These are phyloP conservation scores for Escovopsis sp. DNA, from an alignment of 2,329 filamentous ascomycete species.

Conservation along the genomic window DNA sequence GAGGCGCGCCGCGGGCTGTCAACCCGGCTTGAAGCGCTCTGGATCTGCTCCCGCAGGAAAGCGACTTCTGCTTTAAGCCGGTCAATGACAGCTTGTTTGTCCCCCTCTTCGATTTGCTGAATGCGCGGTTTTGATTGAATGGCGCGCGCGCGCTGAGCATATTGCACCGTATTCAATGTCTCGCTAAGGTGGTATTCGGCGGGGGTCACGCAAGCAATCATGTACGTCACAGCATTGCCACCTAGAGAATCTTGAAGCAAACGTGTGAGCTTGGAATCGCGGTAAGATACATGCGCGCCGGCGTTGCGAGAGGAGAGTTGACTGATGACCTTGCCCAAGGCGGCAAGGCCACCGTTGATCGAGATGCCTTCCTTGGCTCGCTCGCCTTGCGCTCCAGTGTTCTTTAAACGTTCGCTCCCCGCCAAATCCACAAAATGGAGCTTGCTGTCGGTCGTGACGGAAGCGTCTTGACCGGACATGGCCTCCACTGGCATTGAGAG, in stretches of 20 bases:
- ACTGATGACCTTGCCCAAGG: constrained; percentile 93
- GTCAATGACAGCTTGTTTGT: constrained; percentile 89
- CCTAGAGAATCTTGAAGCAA: constrained; percentile 92
- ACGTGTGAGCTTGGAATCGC: constrained; percentile 92
- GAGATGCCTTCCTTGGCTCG: constrained; percentile 92
- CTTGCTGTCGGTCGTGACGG: constrained; percentile 89
- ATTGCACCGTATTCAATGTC: constrained; percentile 93
- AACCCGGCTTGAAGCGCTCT: constrained; percentile 55
- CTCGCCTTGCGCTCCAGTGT: constrained; percentile 89
- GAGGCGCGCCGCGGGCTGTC: constrained; percentile 38
- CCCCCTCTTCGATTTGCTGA: constrained; percentile 81
- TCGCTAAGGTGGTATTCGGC: constrained; percentile 96
- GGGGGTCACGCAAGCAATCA: constrained; percentile 97
- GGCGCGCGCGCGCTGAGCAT: constrained; percentile 85
- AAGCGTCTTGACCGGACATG: constrained; percentile 49
- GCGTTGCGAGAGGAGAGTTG: constrained; percentile 83
- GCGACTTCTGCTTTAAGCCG: constrained; percentile 85
- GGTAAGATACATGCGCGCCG: constrained; percentile 88
- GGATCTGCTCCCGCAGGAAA: constrained; percentile 87
- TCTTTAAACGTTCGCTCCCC: constrained; percentile 91
- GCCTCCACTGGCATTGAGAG: constrained; percentile 76
- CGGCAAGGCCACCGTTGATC: constrained; percentile 91
- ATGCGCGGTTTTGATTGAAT: constrained; percentile 98
- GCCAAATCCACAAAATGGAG: constrained; percentile 96
- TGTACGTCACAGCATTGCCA: constrained; percentile 95